Evolutionary conservation across 169 alveolate species (phyloP), one percentile per base, ranked within the genome.

Genomic region (Eimeria acervulina): DNA sequence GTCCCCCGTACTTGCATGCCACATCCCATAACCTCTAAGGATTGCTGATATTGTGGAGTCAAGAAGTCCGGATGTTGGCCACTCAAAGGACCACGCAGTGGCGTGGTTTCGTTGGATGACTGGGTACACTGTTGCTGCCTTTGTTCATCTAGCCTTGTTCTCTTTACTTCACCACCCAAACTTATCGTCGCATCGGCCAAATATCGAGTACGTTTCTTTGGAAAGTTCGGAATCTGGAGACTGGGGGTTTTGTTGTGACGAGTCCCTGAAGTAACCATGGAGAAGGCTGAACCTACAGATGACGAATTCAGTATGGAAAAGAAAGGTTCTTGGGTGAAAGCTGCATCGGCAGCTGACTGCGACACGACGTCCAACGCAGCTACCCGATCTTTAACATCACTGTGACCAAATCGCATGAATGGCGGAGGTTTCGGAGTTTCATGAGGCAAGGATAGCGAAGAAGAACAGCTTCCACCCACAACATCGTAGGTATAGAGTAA

Each of bases 271-370:
- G 33, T 59, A 36, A 8, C 83, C 38, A 19, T 1, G 44, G 51
- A 23, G 36, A 59, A 59, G 26, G 28, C 44, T 13, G 59, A 61
- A 38, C 83, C 52, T 36, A 31, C 28, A n/a, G 51, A 26, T 17
- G 31, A 31, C 38, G 81, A n/a, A 7, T 6, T 63, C 4, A 31
- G 61, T 63, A 59, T 19, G 40, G 94, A 63, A 61, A 87, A 61
- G 28, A 36, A 61, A 40, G 94, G 42, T 17, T 87, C 94, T 10
- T 38, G 42, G n/a, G 81, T n/a, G 28, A 87, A 87, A 12, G 94
- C 81, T 38, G 94, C 94, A 38, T 42, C 31, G 31, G 94, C 83
- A 2, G 94, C 94, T 63, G 94, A 81, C 31, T 2, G 51, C 44
- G 81, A 42, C 94, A 87, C 81, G 31, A 17, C 28, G 26, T 59